Conservation (phyloP, 202 grass and related monocot species). For the Hordeum pubiflorum region DNA sequence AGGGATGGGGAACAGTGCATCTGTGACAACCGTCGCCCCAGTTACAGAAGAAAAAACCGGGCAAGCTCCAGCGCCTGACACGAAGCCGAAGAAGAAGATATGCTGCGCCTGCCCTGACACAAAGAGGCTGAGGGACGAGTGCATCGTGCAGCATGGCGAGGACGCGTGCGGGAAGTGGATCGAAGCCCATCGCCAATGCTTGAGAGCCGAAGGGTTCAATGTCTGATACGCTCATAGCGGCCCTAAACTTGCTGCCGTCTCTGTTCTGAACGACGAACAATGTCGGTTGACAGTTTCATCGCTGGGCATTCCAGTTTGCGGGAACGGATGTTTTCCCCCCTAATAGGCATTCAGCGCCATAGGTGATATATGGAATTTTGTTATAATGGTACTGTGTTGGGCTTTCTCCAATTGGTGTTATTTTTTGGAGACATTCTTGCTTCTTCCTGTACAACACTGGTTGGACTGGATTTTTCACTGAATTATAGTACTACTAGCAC, state of each 20-base stretch:
- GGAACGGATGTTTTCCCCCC: not conserved
- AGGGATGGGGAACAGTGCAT: slow-evolving; percentile 44
- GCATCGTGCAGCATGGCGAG: slow-evolving; percentile 77
- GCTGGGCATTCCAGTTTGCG: not conserved
- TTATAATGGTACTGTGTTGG: not conserved
- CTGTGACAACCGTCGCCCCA: not conserved
- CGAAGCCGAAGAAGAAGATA: slow-evolving; percentile 86
- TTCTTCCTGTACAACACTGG: not conserved
- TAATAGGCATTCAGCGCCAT: not conserved
- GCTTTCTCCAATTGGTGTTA: not conserved
- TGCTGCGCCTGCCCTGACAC: slow-evolving; percentile 98
- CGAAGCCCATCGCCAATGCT: slow-evolving; percentile 67
- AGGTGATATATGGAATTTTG: not conserved
- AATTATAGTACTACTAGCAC: not conserved
- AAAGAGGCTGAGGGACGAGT: slow-evolving; percentile 78
- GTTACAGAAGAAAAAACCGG: not conserved
- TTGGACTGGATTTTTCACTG: not conserved
- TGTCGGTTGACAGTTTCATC: not conserved
- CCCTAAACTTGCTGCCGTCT: not conserved
- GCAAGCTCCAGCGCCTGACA: slow-evolving; percentile 25
- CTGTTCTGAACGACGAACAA: not conserved
- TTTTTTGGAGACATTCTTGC: not conserved
- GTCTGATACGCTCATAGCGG: slow-evolving; percentile 17
- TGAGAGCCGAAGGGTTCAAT: slow-evolving; percentile 82
- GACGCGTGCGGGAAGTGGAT: slow-evolving; percentile 72